Conservation (phyloP, 2,329 filamentous ascomycete genomes). For the Corynespora cassiicola region DNA sequence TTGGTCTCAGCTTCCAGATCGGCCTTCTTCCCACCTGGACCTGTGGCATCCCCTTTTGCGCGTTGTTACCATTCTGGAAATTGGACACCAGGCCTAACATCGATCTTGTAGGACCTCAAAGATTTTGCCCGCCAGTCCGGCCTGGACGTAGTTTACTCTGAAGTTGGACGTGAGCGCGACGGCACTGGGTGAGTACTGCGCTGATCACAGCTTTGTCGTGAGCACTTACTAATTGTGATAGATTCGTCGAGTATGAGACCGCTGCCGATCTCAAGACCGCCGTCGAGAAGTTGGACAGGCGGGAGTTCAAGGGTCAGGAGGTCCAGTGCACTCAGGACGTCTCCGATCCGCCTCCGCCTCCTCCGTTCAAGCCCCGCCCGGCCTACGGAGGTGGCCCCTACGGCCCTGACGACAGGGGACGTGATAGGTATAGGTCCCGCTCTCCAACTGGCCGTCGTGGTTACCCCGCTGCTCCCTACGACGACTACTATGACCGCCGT, state of each 20-base stretch:
- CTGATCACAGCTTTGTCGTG: background rate
- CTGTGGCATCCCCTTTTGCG: conserved; percentile 44
- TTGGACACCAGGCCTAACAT: conserved; percentile 76
- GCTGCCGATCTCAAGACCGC: conserved; percentile 86
- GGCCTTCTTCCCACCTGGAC: conserved; percentile 47
- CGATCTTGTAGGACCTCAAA: conserved; percentile 93
- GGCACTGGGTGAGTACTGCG: conserved; percentile 78
- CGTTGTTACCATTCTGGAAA: conserved; percentile 38
- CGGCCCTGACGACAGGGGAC: conserved; percentile 68
- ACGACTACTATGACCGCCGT: conserved; percentile 79
- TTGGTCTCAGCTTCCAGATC: conserved; percentile 50
- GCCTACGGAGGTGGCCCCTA: conserved; percentile 41
- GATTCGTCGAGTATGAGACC: conserved; percentile 98
- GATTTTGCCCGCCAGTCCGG: conserved; percentile 97
- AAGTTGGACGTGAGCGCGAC: conserved; percentile 90
- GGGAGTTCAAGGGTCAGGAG: conserved; percentile 88
- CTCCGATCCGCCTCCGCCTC: conserved; percentile 47
- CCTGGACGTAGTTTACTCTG: conserved; percentile 97
- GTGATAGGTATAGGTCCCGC: conserved; percentile 80
- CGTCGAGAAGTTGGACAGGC: conserved; percentile 91
- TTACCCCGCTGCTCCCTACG: conserved; percentile 65
- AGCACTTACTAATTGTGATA: conserved; percentile 48
- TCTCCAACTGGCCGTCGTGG: conserved; percentile 73
- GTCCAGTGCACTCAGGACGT: conserved; percentile 91
- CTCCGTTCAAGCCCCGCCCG: conserved; percentile 42